Conservation (phyloP, 148 eudicot species). For the Chenopodium quinoa region DNA sequence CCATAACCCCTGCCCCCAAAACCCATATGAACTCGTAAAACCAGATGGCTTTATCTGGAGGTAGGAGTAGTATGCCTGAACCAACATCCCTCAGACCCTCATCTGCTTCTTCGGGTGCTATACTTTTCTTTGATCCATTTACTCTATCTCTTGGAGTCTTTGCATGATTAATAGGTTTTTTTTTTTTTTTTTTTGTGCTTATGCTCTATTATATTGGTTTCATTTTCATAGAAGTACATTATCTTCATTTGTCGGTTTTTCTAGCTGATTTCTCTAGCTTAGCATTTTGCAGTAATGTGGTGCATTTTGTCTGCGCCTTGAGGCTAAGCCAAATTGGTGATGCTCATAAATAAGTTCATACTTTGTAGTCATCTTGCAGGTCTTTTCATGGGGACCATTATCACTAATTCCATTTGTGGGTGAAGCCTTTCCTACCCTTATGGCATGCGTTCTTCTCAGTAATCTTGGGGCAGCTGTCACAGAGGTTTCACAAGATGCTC, state of each 20-base stretch:
- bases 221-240: neutral
- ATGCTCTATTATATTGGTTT: neutral
- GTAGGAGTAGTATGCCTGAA: no score
- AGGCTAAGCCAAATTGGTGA: neutral
- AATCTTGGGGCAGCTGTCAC: slow-evolving; percentile 89
- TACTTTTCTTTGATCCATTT: neutral
- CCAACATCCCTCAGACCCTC: no score
- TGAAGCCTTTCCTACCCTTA: slow-evolving; percentile 55
- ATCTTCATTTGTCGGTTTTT: neutral
- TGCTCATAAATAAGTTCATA: slow-evolving; percentile 21
- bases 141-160: neutral
- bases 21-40: no score
- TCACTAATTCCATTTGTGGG: slow-evolving; percentile 63
- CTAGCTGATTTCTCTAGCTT: neutral
- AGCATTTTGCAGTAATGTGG: neutral
- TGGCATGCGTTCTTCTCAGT: slow-evolving; percentile 76
- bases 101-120: no score
- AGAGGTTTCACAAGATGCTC: slow-evolving; percentile 92
- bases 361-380: slow-evolving; percentile 76
- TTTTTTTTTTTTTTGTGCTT: neutral
- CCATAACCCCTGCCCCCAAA: no score
- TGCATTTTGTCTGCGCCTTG: neutral
- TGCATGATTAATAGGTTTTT: neutral
- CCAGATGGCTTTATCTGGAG: no score
- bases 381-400: slow-evolving; percentile 75